Base-by-base conservation (phyloP, 192 early-diverging fungal genomes). In the Coemansia guatemalensis region DNA sequence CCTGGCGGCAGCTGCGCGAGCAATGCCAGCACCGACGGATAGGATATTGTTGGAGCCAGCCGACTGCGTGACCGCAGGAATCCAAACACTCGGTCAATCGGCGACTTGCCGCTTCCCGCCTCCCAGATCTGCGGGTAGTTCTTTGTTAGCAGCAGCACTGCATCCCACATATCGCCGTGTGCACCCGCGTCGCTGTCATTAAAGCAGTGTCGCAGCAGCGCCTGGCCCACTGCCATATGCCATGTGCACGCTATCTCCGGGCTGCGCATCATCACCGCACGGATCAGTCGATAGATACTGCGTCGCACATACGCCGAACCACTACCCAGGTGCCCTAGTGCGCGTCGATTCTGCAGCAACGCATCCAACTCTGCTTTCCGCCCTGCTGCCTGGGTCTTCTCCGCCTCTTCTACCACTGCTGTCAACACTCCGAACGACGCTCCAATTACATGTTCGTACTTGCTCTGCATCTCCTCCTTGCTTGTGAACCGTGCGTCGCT, bases 81-180 rank as follows among this genome's bases (percentile, higher is more conserved):
- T n/a, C 78, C 73, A 48, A 84, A 86, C 32, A 97, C 75, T 53
- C 88, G 78, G 5, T 84, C 66, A 11, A 88, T 57, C 23, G 84
- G 60, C 9, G 90, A 76, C 52, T 69, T 65, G 26, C 65, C 60
- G 47, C 35, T 29, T 3, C 52, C 65, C 0, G 18, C 29, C 4
- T 35, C 18, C 90, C 90, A 92, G 5, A 82, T 83, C 30, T 84
- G 64, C 3, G 90, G 88, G 48, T 85, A 88, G 30, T 75, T 84
- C 56, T 87, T 91, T 2, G 90, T 93, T 23, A 90, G 77, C 9
- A 93, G 61, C 56, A 97, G 72, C 7, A 97, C 67, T 7, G 96
- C 80, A 61, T 96, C 92, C 94, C 95, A 96, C 69, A 98, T 77
- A 23, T 92, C 91, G 5, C 84, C 74, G 58, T 93, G 90, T 21